Percentiles rank a stretch among this genome's conserved stretches.
Conservation (phyloP, 257 asterid species). For the Knoxia roxburghii region DNA sequence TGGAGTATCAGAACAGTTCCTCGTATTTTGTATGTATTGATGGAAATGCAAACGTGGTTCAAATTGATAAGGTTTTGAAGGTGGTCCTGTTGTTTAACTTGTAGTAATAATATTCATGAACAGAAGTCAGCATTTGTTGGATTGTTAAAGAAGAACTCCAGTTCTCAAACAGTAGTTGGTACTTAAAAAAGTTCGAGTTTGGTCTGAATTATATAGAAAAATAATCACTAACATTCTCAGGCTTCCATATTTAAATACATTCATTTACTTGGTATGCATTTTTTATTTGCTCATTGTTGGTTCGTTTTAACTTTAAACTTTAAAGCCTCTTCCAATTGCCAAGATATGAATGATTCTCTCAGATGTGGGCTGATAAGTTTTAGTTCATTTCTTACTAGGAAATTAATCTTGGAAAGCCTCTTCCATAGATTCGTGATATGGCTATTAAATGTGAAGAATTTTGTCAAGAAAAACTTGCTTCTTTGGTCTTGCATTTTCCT, state of each 20-base stretch:
- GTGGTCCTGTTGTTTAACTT: not conserved
- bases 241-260: not conserved
- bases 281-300: not conserved
- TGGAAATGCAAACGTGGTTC: no score
- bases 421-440: no score
- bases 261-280: not conserved
- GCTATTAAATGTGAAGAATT: no score
- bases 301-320: no score
- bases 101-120: not conserved
- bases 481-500: not conserved
- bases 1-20: no score
- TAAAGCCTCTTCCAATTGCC: not conserved
- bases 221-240: no score
- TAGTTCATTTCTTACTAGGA: not conserved
- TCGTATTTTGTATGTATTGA: no score
- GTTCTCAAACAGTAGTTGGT: no score
- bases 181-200: not conserved
- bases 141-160: not conserved
- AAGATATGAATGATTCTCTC: not conserved
- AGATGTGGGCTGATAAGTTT: not conserved
- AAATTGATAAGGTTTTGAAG: no score
- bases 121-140: not conserved
- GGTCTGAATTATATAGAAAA: not conserved
- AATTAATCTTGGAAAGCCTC: no score
- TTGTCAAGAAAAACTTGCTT: not conserved